Base-by-base conservation (phyloP, 1,284 basidiomycete genomes). In the Caloboletus inedulis region DNA sequence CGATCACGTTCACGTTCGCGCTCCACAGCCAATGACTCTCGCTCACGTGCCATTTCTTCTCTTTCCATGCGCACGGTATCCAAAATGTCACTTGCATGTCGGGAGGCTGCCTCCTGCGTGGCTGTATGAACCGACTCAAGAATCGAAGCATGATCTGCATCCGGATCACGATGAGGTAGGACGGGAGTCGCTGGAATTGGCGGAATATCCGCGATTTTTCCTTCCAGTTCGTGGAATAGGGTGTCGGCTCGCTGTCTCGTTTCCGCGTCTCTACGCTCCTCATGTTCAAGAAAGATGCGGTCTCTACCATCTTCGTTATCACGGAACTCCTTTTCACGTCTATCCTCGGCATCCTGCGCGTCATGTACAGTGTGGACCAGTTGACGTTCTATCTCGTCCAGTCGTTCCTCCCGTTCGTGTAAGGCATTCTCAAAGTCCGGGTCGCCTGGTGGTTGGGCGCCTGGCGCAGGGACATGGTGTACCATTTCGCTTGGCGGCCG, bases 241-340 rank as follows among this genome's bases (percentile, higher is more conserved):
- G 70, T 73, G 3, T 85, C 79, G 16, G 75, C 71, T 16, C 79
- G 76, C 43, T 79, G 73, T 43, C 71, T 69, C 14, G 79, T 72
- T 57, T 83, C 80, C 39, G 74, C 71, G 14, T 81, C 78, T 37
- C 87, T 74, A 34, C 77, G 73, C 1, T 70, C 74, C 60, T 89
- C 84, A 44, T 74, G 74, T 3, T 85, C 79, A 33, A 74, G 59
- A 66, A 89, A 89, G 3, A 83, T 65, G 6, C 72, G 77, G 19
- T 86, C 75, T 16, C 87, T 74, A 48, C 81, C 81, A 10, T 83
- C 80, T 65, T 90, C 88, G 57, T 80, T 77, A 1, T 72, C 71
- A 14, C 78, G 76, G 70, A 86, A 89, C 34, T 82, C 78, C 4
- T 66, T 65, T 54, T 89, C 86, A 12, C 86, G 77, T 45, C 70